A percentile compares a stretch with the other conserved stretches of the same genome.
Evolutionary conservation across 768 basidiomycete genomes (phyloP).

Genomic region (Phylloporus sp.): DNA sequence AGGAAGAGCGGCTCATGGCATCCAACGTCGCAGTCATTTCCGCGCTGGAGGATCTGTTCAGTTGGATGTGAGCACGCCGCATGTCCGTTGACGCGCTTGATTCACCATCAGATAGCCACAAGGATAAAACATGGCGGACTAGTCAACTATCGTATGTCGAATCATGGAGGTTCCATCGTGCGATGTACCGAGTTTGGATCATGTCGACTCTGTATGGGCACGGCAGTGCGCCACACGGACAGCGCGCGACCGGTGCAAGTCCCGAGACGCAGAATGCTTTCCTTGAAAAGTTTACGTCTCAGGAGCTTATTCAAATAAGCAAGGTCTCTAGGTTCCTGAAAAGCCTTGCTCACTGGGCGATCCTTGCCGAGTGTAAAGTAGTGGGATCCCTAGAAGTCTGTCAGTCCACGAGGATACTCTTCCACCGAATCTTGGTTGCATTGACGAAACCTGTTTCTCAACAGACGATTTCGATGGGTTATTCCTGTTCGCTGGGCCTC

Average conservation of each 20-base stretch:
- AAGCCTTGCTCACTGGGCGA: slow-evolving; percentile 1
- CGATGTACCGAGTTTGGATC: slow-evolving; percentile 12
- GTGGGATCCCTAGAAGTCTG: slow-evolving; percentile 11
- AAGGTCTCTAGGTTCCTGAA: slow-evolving; percentile 9
- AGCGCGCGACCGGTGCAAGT: not conserved
- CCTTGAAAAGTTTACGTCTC: slow-evolving; percentile 12
- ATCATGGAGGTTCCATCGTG: slow-evolving; percentile 12
- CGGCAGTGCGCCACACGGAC: not conserved
- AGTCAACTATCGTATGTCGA: slow-evolving; percentile 13
- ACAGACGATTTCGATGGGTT: slow-evolving; percentile 12
- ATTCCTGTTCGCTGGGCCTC: slow-evolving; percentile 17
- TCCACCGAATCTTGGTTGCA: not conserved
- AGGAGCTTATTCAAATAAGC: slow-evolving; percentile 15
- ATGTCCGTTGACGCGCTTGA: not conserved
- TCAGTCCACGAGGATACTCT: slow-evolving; percentile 1
- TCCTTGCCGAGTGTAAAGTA: slow-evolving; percentile 1
- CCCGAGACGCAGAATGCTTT: slow-evolving; percentile 8
- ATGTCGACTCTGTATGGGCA: slow-evolving; percentile 7
- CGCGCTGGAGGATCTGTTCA: slow-evolving; percentile 16
- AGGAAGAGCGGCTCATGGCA: slow-evolving; percentile 13
- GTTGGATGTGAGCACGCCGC: slow-evolving; percentile 6
- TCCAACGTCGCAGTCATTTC: slow-evolving; percentile 9
- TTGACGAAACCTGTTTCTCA: not conserved
- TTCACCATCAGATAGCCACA: slow-evolving; percentile 6
- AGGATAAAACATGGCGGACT: slow-evolving; percentile 5